These are phyloP conservation scores for Ceratocystis huliohia DNA, from an alignment of 2,329 filamentous ascomycete genomes.

Conservation along the genomic window DNA sequence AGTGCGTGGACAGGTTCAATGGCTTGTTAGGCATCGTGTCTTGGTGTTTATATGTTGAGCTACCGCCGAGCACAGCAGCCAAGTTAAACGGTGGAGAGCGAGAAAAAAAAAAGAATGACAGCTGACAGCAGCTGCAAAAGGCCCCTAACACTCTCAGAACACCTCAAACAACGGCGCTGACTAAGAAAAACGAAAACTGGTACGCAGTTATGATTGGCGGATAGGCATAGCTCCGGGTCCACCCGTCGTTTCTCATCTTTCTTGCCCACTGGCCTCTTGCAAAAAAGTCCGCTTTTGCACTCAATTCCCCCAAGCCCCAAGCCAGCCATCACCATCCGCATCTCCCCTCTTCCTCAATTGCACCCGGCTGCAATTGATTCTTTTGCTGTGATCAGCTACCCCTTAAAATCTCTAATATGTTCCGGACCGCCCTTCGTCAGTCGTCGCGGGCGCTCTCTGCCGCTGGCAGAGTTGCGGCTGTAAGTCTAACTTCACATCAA, in stretches of 20 bases:
- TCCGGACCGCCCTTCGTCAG: constrained; percentile 96
- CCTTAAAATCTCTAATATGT: constrained; percentile 50
- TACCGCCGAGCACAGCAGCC: constrained; percentile 13
- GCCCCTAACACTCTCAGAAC: too few species aligned
- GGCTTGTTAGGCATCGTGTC: neutral
- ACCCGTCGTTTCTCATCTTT: constrained; percentile 21
- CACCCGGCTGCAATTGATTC: constrained; percentile 50
- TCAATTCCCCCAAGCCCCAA: constrained; percentile 19
- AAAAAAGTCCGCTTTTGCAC: constrained; percentile 23
- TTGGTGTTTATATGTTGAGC: neutral
- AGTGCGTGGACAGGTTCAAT: neutral
- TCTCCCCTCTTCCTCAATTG: constrained; percentile 41
- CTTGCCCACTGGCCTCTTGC: constrained; percentile 21
- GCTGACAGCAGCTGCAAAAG: neutral
- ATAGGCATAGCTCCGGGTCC: constrained; percentile 20
- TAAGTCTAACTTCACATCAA: constrained; percentile 51
- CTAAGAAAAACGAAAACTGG: constrained; percentile 20
- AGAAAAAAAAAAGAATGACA: constrained; percentile 16
- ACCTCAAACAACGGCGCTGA: constrained; percentile 7
- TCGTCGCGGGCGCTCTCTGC: constrained; percentile 90
- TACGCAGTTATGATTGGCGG: constrained; percentile 17
- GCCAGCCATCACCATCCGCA: constrained; percentile 23
- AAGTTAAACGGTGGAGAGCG: constrained; percentile 16
- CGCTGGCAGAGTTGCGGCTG: constrained; percentile 78
- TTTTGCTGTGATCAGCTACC: constrained; percentile 29